phyloP scores from a whole-genome alignment of 2,329 filamentous ascomycete genomes.

The Fusarium protoensiforme region DNA sequence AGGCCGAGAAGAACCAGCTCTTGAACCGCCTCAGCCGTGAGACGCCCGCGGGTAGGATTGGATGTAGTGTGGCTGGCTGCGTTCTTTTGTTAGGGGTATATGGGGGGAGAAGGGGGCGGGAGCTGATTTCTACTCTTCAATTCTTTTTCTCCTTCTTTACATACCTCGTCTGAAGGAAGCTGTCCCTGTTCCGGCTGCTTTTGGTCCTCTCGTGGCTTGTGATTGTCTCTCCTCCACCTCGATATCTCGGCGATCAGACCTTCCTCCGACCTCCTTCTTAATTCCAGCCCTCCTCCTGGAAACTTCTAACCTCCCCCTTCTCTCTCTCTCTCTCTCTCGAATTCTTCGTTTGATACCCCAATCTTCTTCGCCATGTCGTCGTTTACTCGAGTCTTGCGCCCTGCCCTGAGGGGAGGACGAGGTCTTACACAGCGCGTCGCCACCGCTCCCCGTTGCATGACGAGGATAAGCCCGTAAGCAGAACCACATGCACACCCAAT shows the following conservation, averaged over 20 bases:
- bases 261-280: background rate
- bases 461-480: slow-evolving; percentile 43
- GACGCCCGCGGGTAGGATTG: background rate
- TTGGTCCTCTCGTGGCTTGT: slow-evolving; percentile 24
- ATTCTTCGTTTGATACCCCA: background rate
- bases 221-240: slow-evolving; percentile 31
- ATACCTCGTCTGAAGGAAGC: background rate
- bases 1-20: slow-evolving; percentile 26
- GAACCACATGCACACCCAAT: background rate
- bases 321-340: no score
- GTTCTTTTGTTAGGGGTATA: background rate
- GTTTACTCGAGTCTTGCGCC: slow-evolving; percentile 62
- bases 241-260: background rate
- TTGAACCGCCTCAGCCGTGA: slow-evolving; percentile 34
- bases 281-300: background rate
- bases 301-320: background rate
- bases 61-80: slow-evolving; percentile 13
- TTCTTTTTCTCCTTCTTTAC: background rate
- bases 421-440: slow-evolving; percentile 46
- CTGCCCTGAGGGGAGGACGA: slow-evolving; percentile 60
- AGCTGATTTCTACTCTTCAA: background rate
- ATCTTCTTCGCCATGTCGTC: slow-evolving; percentile 50
- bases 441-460: slow-evolving; percentile 34
- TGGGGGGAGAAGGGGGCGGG: background rate
- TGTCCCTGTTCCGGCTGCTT: slow-evolving; percentile 1